A percentile compares a stretch with the other conserved stretches of the same genome.
phyloP scores from a whole-genome alignment of 768 basidiomycete species.

The Psilocybe sp. region DNA sequence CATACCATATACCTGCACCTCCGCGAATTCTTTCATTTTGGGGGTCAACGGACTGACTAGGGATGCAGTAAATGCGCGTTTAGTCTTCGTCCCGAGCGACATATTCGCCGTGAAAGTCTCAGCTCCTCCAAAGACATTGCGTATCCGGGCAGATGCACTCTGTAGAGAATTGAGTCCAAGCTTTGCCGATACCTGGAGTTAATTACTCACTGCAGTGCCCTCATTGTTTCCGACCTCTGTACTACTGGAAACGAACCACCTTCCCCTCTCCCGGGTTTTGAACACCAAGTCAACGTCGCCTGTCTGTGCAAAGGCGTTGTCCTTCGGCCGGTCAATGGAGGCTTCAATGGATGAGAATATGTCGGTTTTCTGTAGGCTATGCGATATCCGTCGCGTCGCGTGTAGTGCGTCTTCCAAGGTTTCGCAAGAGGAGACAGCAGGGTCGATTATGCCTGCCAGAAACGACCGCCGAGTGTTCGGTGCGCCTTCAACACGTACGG shows the following conservation, averaged over 20 bases:
- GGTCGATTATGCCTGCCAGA: slow-evolving; percentile 74
- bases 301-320: slow-evolving; percentile 42
- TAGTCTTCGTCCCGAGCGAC: slow-evolving; percentile 84
- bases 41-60: slow-evolving; percentile 59
- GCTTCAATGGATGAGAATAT: slow-evolving; percentile 72
- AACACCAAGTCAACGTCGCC: slow-evolving; percentile 82
- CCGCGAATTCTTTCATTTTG: slow-evolving; percentile 64
- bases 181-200: background rate
- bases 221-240: slow-evolving; percentile 95
- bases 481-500: slow-evolving; percentile 83
- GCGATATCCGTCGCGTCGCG: slow-evolving; percentile 64
- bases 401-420: slow-evolving; percentile 68
- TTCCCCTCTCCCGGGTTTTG: slow-evolving; percentile 69
- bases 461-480: slow-evolving; percentile 73
- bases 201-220: slow-evolving; percentile 77
- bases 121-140: slow-evolving; percentile 90
- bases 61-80: slow-evolving; percentile 74
- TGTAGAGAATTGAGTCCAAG: slow-evolving; percentile 8
- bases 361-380: slow-evolving; percentile 67
- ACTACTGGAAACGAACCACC: slow-evolving; percentile 75
- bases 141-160: slow-evolving; percentile 78
- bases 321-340: slow-evolving; percentile 54
- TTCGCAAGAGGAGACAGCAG: slow-evolving; percentile 37
- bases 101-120: slow-evolving; percentile 84
- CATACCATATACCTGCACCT: slow-evolving; percentile 66